These are phyloP conservation scores for Penicillium aurantiogriseum DNA, from an alignment of 2,329 filamentous ascomycete genomes.

Conservation along the genomic window DNA sequence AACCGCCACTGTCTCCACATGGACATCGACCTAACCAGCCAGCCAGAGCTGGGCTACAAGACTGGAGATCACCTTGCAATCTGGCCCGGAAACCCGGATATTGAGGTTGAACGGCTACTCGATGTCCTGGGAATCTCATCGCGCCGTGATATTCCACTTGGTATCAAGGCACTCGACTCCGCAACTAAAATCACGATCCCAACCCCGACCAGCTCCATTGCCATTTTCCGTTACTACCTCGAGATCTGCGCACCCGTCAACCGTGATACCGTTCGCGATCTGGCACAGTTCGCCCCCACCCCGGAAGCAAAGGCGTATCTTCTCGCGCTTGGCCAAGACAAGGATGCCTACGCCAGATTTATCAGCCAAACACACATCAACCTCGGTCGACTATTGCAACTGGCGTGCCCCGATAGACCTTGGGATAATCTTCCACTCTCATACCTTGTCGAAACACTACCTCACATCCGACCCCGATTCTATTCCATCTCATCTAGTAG, in stretches of 20 bases:
- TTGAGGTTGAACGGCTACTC: slow-evolving; percentile 79
- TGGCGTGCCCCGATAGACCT: slow-evolving; percentile 64
- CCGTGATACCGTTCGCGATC: slow-evolving; percentile 77
- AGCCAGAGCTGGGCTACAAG: slow-evolving; percentile 77
- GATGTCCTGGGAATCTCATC: slow-evolving; percentile 63
- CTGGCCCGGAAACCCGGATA: slow-evolving; percentile 86
- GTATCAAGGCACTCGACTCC: slow-evolving; percentile 56
- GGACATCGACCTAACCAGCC: slow-evolving; percentile 79
- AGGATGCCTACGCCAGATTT: slow-evolving; percentile 79
- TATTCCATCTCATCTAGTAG: slow-evolving; percentile 83
- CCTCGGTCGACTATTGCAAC: slow-evolving; percentile 44
- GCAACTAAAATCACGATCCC: slow-evolving; percentile 84
- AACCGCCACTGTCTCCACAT: slow-evolving; percentile 86
- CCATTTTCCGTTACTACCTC: slow-evolving; percentile 83
- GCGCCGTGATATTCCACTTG: slow-evolving; percentile 44
- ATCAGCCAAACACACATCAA: slow-evolving; percentile 74
- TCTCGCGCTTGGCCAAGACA: slow-evolving; percentile 76
- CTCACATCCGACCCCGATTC: slow-evolving; percentile 87
- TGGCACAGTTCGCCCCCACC: slow-evolving; percentile 79
- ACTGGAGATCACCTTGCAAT: slow-evolving; percentile 90
- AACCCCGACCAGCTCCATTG: slow-evolving; percentile 83
- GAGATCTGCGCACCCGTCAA: slow-evolving; percentile 92
- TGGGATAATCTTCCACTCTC: slow-evolving; percentile 85
- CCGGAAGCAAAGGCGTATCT: slow-evolving; percentile 75
- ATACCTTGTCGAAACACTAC: slow-evolving; percentile 79